Conservation (phyloP, 1,139 yeast species). For the Nematodospora anomalae region DNA sequence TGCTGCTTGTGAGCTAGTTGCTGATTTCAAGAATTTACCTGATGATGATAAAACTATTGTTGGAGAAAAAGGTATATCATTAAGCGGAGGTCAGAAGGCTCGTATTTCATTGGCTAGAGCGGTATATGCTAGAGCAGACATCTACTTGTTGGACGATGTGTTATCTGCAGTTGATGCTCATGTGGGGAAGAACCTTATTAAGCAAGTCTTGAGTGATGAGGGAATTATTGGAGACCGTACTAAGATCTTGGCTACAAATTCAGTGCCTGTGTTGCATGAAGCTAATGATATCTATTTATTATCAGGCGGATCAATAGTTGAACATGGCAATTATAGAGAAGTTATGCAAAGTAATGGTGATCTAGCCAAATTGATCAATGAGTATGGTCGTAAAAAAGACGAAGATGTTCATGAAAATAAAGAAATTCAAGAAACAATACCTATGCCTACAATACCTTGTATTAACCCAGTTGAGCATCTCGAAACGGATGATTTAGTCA, state of each 20-base stretch:
- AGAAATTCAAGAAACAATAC: conserved; percentile 29
- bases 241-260: conserved; percentile 35
- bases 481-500: conserved; percentile 21
- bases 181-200: conserved; percentile 33
- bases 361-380: conserved; percentile 26
- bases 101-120: conserved; percentile 40
- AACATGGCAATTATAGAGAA: conserved; percentile 31
- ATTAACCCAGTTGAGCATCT: conserved; percentile 11
- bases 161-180: conserved; percentile 40
- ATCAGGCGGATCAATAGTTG: conserved; percentile 26
- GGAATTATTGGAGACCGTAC: conserved; percentile 33
- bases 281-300: conserved; percentile 30
- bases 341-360: conserved; percentile 33
- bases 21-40: conserved; percentile 33
- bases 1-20: conserved; percentile 34
- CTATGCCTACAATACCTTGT: no score
- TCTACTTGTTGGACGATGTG: conserved; percentile 35
- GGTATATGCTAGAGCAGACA: conserved; percentile 39
- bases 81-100: conserved; percentile 44
- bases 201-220: conserved; percentile 26
- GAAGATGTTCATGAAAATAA: conserved; percentile 41
- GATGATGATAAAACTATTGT: conserved; percentile 41
- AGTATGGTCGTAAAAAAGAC: conserved; percentile 25
- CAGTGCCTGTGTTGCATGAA: conserved; percentile 29
- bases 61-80: conserved; percentile 43